Conservation (phyloP, 257 asterid species). For the Gentiana dahurica region DNA sequence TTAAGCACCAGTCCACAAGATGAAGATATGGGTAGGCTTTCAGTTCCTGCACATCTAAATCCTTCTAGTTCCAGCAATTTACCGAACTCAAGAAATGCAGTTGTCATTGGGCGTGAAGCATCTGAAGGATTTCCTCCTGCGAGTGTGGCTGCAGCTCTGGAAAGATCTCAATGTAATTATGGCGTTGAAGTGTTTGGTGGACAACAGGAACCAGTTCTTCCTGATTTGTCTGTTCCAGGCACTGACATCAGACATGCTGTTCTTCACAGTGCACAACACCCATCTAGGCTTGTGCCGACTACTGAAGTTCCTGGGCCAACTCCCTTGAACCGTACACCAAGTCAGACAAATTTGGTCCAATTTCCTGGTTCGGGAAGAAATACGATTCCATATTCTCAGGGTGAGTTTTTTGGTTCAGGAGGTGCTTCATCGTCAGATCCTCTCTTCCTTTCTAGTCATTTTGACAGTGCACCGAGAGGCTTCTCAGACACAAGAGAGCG, state of each 20-base stretch:
- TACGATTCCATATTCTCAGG: constrained; percentile 38
- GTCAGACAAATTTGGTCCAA: constrained; percentile 33
- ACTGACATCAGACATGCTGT: constrained; percentile 30
- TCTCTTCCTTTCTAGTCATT: constrained; percentile 28
- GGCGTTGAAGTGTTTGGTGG: constrained; percentile 23
- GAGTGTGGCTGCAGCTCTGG: constrained; percentile 29
- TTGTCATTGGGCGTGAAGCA: constrained; percentile 22
- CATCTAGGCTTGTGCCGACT: constrained; percentile 21
- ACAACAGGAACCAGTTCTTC: constrained; percentile 32
- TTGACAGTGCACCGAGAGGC: constrained; percentile 33
- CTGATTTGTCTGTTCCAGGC: constrained; percentile 27
- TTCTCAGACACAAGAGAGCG: constrained; percentile 37
- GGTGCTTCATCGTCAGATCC: constrained; percentile 40
- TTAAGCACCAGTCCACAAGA: constrained; percentile 45
- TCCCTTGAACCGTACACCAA: constrained; percentile 21
- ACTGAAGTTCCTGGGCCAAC: constrained; percentile 25
- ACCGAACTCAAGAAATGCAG: constrained; percentile 31
- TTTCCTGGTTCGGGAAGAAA: constrained; percentile 34
- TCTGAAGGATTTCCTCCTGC: constrained; percentile 29
- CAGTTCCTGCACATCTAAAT: constrained; percentile 26
- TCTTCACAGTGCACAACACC: constrained; percentile 20
- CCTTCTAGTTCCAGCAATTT: constrained; percentile 27
- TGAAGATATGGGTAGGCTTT: constrained; percentile 30
- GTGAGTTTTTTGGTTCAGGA: constrained; percentile 32
- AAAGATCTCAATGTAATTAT: constrained; percentile 39